A percentile compares a stretch with the other conserved stretches of the same genome.
Conservation (phyloP, 2,329 filamentous ascomycete genomes). For the Paraphaeosphaeria minitans region DNA sequence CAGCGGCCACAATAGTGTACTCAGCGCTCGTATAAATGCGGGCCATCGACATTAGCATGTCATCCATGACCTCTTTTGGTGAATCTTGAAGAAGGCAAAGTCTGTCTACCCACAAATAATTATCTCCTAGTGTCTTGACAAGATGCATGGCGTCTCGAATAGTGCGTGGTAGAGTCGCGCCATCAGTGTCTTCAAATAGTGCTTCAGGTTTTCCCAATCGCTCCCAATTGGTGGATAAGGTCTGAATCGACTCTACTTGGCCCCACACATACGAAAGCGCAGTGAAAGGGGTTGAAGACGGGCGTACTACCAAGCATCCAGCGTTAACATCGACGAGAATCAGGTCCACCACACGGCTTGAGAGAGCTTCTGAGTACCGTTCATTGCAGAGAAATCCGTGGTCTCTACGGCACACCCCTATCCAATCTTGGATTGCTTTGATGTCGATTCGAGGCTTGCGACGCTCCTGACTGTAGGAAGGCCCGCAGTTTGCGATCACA, state of each 20-base stretch:
- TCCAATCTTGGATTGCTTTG: too few species aligned
- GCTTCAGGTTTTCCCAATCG: not conserved
- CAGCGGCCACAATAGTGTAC: constrained; percentile 20
- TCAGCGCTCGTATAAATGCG: constrained; percentile 18
- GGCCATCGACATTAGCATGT: constrained; percentile 15
- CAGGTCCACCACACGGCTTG: too few species aligned
- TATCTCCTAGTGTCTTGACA: constrained; percentile 1
- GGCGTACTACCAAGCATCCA: not conserved
- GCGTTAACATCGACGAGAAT: constrained; percentile 1
- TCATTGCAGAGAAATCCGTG: too few species aligned
- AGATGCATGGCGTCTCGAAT: constrained; percentile 19
- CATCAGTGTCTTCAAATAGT: not conserved
- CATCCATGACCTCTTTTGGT: constrained; percentile 9
- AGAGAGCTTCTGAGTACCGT: too few species aligned
- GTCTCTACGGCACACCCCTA: too few species aligned
- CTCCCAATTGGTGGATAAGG: not conserved
- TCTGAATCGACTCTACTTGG: not conserved
- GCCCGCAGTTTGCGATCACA: too few species aligned
- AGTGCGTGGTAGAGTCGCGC: constrained; percentile 1
- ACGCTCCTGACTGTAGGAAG: too few species aligned
- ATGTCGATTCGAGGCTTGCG: too few species aligned
- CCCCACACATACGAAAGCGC: constrained; percentile 13
- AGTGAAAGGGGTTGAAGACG: constrained; percentile 1
- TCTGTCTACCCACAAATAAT: constrained; percentile 22
- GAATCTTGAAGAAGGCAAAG: constrained; percentile 20